phyloP scores from a whole-genome alignment of 1,139 yeast species.

The Wickerhamomyces sp. region DNA sequence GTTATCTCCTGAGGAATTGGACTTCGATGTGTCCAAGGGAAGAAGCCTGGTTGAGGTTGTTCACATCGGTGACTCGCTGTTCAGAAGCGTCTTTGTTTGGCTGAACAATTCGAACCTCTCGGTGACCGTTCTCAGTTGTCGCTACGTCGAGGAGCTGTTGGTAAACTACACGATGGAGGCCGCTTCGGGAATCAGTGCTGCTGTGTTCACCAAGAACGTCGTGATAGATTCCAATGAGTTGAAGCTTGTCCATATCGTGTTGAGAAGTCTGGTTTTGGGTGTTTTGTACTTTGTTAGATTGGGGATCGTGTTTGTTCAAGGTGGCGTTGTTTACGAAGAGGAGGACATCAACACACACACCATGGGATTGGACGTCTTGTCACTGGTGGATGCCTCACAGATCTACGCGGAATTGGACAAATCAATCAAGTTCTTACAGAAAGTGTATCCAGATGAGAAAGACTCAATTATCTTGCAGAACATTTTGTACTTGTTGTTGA shows the following conservation, averaged over 20 bases:
- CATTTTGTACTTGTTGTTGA: conserved; percentile 14
- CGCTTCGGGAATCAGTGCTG: conserved; percentile 17
- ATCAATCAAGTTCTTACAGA: conserved; percentile 9
- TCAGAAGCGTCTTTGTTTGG: conserved; percentile 53
- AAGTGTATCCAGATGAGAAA: conserved; percentile 7
- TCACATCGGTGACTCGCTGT: conserved; percentile 41
- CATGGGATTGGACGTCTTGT: conserved; percentile 41
- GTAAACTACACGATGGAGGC: conserved; percentile 31
- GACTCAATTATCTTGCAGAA: conserved; percentile 17
- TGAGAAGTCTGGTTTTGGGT: conserved; percentile 44
- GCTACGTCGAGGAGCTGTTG: conserved; percentile 55
- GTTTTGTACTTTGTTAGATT: conserved; percentile 48
- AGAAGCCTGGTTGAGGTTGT: conserved; percentile 35
- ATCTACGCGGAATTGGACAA: conserved; percentile 11
- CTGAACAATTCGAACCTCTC: conserved; percentile 56
- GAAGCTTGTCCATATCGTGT: conserved; percentile 40
- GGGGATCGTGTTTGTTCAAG: conserved; percentile 40
- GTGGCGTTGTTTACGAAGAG: conserved; percentile 67
- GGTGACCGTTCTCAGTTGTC: conserved; percentile 58
- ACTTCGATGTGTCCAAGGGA: conserved; percentile 22
- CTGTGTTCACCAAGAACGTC: conserved; percentile 19
- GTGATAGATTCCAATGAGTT: conserved; percentile 4
- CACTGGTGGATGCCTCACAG: conserved; percentile 12
- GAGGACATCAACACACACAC: conserved; percentile 66
- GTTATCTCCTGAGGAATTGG: conserved; percentile 34